Base-by-base conservation (phyloP, 1,284 basidiomycete genomes). In the Xerocomus tenax region DNA sequence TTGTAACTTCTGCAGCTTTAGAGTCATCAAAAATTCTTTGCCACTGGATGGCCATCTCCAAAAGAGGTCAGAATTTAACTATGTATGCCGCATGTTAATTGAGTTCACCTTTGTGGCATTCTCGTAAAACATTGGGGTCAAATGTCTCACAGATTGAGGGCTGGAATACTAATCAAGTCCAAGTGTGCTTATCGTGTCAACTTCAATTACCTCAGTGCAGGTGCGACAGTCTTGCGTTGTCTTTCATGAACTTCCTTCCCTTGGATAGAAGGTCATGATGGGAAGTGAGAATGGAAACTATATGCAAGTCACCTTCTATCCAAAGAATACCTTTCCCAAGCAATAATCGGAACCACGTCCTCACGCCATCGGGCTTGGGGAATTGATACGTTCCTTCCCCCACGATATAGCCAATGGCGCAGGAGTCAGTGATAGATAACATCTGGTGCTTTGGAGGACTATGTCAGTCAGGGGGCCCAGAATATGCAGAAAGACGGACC, bases 321-420 rank as follows among this genome's bases (percentile, higher is more conserved):
- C 77, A 80, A 16, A 81, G 70, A 50, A 81, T 75, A n/a, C 79
- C 79, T 62, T 80, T 71, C 15, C 79, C 79, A 4, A 79, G 67
- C 2, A 78, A 72, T 26, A 74, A 73, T 52, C 69, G 71, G 58
- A 81, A 81, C 79, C 79, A 81, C 15, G 72, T 74, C 50, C 79
- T 71, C 21, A 80, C 79, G 30, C 79, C 79, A 42, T 68, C 60
- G 8, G 78, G 76, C 60, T 81, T 81, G 2, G 79, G 79, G 56
- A 81, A 81, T 26, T 63, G 66, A 58, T 80, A 80, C 1, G 71
- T 69, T 13, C 68, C 71, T 54, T 78, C 74, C 26, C 71, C 70
- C 3, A 81, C 61, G 48, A 81, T 78, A 45, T 73, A 77, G 5
- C 65, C 64, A 42, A 81, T 72, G n/a, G 79, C 74, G 1, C 69